phyloP scores from a whole-genome alignment of 345 rosid species.

The Passiflora organensis region DNA sequence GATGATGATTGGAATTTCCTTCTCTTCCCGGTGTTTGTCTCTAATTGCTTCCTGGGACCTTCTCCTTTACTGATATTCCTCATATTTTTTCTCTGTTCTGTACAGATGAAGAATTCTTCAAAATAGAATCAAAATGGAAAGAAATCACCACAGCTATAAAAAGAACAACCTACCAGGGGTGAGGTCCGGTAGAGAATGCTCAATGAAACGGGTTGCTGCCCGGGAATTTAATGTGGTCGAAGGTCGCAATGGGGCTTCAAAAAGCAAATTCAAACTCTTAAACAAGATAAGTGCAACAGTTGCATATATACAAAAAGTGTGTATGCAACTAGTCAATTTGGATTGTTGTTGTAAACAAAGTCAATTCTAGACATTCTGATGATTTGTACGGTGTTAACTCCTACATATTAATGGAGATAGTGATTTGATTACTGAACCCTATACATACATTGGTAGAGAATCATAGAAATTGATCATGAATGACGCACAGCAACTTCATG shows the following conservation, averaged over 20 bases:
- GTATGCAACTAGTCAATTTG: no score
- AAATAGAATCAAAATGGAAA: slow-evolving; percentile 6
- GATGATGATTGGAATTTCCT: slow-evolving; percentile 66
- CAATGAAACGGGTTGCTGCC: slow-evolving; percentile 85
- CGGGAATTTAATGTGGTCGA: slow-evolving; percentile 68
- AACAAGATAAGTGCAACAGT: no score
- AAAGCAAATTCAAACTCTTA: slow-evolving; percentile 13
- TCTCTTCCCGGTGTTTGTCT: slow-evolving; percentile 47
- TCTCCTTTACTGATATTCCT: slow-evolving; percentile 66
- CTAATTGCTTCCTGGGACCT: slow-evolving; percentile 38
- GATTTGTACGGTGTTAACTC: no score
- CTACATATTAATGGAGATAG: no score
- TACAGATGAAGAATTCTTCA: slow-evolving; percentile 7
- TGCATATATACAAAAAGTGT: no score
- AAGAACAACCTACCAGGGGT: slow-evolving; percentile 48
- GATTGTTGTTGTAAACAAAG: no score
- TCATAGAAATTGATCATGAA: no score
- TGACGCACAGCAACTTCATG: no score
- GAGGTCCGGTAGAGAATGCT: slow-evolving; percentile 85
- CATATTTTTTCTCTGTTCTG: slow-evolving; percentile 72
- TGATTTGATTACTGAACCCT: no score
- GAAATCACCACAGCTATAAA: no score
- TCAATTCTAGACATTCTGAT: no score
- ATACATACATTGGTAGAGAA: no score
- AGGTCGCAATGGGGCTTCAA: slow-evolving; percentile 67